Conservation (phyloP, 2,329 filamentous ascomycete species). For the Hymenoscyphus linearis region DNA sequence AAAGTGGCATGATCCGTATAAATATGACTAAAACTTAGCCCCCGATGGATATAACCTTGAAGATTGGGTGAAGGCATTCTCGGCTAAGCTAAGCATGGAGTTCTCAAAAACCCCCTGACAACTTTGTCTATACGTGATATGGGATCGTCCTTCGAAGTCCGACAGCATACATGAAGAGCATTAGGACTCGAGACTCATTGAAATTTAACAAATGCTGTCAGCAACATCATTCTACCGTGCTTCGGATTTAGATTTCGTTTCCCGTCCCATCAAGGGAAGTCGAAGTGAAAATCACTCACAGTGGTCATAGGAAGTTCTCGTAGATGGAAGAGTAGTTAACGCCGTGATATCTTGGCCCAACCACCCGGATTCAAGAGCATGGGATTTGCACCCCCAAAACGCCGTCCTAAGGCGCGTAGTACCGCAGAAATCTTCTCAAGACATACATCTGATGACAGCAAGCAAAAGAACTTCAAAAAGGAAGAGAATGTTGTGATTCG, state of each 20-base stretch:
- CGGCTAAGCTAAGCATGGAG: neutral
- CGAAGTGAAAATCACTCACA: neutral
- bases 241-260: neutral
- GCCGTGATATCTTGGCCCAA: neutral
- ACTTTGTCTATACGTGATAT: neutral
- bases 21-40: neutral
- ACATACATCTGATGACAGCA: neutral
- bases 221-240: neutral
- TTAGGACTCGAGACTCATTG: neutral
- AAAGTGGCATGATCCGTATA: neutral
- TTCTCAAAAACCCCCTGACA: neutral
- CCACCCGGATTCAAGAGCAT: neutral
- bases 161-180: neutral
- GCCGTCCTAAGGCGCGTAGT: neutral
- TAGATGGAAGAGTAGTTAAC: neutral
- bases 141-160: neutral
- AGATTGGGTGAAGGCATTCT: neutral
- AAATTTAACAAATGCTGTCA: neutral
- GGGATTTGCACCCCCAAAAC: neutral
- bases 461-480: neutral
- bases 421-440: neutral
- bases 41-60: neutral
- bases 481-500: neutral
- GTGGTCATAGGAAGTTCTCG: no score
- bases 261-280: neutral